phyloP scores from a whole-genome alignment of 371 early-diverging fungal species.

The Mortierella sp. region DNA sequence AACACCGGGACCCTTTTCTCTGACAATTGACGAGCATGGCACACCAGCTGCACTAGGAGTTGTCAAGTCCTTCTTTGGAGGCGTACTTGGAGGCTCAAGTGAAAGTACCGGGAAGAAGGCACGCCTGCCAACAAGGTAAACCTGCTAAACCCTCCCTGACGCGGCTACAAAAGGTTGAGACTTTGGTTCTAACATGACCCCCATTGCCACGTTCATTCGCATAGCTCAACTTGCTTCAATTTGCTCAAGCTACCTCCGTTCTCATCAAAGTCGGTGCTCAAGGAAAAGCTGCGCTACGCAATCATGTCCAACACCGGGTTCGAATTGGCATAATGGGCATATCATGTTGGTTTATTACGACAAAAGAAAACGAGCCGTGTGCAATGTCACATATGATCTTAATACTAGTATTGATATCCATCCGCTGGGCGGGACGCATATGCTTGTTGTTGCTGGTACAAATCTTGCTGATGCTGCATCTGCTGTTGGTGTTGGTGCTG shows the following conservation, averaged over 20 bases:
- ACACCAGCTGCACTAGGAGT: conserved; percentile 45
- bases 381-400: too few relatives aligned
- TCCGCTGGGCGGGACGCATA: conserved; percentile 25
- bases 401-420: conserved; percentile 29
- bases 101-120: conserved; percentile 56
- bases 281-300: conserved; percentile 65
- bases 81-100: conserved; percentile 48
- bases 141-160: too few relatives aligned
- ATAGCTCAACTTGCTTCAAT: conserved; percentile 81
- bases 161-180: too few relatives aligned
- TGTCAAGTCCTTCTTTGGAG: conserved; percentile 62
- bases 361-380: too few relatives aligned
- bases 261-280: conserved; percentile 62
- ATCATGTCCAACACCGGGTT: conserved; percentile 66
- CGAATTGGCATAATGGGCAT: conserved; percentile 48
- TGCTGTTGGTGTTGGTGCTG: conserved; percentile 26
- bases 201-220: not conserved
- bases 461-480: conserved; percentile 11
- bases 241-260: conserved; percentile 87
- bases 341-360: too few relatives aligned
- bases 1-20: conserved; percentile 2
- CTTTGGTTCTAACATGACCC: too few relatives aligned
- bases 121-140: conserved; percentile 65
- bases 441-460: conserved; percentile 22
- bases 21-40: conserved; percentile 31